A percentile compares a stretch with the other conserved stretches of the same genome.
Evolutionary conservation across 2,329 filamentous ascomycete genomes (phyloP).

Genomic region (Coniochaeta pulveracea): DNA sequence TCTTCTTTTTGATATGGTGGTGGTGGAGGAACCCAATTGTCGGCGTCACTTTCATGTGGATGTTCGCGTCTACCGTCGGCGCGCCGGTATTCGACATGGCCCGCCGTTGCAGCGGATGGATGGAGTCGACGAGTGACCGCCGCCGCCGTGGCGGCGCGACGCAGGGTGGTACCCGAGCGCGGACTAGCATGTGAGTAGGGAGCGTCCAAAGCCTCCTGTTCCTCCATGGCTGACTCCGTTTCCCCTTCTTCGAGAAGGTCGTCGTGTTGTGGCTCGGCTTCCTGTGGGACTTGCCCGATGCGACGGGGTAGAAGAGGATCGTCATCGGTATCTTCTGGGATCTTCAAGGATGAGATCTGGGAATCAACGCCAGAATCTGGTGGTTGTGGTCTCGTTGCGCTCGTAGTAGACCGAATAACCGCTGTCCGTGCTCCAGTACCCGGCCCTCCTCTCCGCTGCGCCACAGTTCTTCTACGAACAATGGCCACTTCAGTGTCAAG

Average conservation of each 20-base stretch:
- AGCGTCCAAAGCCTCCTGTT: constrained; percentile 53
- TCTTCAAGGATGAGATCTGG: constrained; percentile 11
- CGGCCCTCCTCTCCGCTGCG: constrained; percentile 40
- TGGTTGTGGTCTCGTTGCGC: constrained; percentile 17
- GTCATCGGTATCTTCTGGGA: constrained; percentile 27
- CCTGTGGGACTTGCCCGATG: constrained; percentile 21
- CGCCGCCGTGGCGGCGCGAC: constrained; percentile 65
- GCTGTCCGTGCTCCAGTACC: constrained; percentile 23
- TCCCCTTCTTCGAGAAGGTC: constrained; percentile 26
- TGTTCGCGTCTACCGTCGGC: constrained; percentile 61
- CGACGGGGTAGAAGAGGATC: constrained; percentile 42
- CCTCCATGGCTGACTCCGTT: constrained; percentile 36
- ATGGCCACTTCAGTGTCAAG: constrained; percentile 71
- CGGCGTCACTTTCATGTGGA: constrained; percentile 77
- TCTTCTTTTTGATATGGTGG: constrained; percentile 66
- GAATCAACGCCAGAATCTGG: constrained; percentile 19
- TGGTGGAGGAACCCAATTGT: constrained; percentile 80
- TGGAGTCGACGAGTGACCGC: constrained; percentile 60
- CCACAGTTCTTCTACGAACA: constrained; percentile 61
- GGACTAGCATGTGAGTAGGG: constrained; percentile 65
- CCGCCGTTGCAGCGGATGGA: constrained; percentile 40
- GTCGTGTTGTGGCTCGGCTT: constrained; percentile 10
- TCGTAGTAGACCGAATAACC: constrained; percentile 38
- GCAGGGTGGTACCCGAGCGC: constrained; percentile 57
- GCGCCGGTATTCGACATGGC: constrained; percentile 51